Percentiles rank a stretch among this genome's conserved stretches.
These are phyloP conservation scores for Arthroderma sp. DNA, from an alignment of 2,329 filamentous ascomycete genomes.

Conservation along the genomic window DNA sequence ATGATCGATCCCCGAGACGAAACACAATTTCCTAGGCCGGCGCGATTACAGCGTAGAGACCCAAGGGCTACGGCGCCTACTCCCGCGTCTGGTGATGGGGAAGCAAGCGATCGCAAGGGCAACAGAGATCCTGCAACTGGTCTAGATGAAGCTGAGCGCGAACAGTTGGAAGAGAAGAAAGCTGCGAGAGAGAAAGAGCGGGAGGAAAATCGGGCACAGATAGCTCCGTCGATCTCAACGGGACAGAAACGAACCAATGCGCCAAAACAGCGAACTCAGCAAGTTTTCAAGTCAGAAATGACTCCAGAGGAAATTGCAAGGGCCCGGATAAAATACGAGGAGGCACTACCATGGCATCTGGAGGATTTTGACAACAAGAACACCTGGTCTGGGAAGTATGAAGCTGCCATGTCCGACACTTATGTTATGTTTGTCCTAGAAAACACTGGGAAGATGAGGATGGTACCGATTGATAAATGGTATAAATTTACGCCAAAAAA, in stretches of 20 bases:
- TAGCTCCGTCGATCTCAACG: conserved; percentile 64
- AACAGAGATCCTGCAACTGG: conserved; percentile 34
- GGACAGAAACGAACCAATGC: conserved; percentile 55
- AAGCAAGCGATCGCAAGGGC: conserved; percentile 36
- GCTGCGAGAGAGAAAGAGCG: conserved; percentile 75
- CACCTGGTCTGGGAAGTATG: conserved; percentile 83
- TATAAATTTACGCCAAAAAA: conserved; percentile 50
- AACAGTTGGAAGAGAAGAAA: conserved; percentile 45
- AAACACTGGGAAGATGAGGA: conserved; percentile 56
- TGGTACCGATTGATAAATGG: conserved; percentile 91
- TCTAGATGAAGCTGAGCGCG: conserved; percentile 53
- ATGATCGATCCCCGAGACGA: conserved; percentile 59
- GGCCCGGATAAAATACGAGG: conserved; percentile 65
- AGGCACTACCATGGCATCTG: conserved; percentile 89
- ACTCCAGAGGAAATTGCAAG: conserved; percentile 57
- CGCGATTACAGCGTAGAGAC: conserved; percentile 79
- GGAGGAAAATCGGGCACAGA: conserved; percentile 79
- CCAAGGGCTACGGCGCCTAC: conserved; percentile 50
- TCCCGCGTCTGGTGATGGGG: conserved; percentile 26
- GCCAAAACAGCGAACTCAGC: conserved; percentile 67
- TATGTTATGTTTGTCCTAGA: conserved; percentile 70
- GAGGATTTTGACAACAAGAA: conserved; percentile 95
- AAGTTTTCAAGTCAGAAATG: conserved; percentile 70
- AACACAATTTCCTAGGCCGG: conserved; percentile 71
- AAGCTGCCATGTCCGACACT: conserved; percentile 69